Evolutionary conservation across 306 rosid genomes (phyloP).

Genomic region (Dalbergia cochinchinensis): DNA sequence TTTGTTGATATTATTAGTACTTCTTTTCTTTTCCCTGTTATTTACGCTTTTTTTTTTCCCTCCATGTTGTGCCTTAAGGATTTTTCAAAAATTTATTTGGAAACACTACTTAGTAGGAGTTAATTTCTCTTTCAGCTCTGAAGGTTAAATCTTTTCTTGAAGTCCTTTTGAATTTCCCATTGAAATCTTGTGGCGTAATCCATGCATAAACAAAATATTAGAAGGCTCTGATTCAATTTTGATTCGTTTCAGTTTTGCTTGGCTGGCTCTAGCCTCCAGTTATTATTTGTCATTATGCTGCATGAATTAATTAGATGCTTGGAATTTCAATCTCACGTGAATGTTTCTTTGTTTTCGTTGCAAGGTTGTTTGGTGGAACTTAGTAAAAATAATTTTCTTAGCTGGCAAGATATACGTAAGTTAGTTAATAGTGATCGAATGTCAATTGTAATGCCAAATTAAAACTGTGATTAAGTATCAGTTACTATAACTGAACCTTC

Average conservation of each 20-base stretch:
- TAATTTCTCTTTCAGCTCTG: slow-evolving; percentile 27
- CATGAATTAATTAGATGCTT: neutral
- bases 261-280: slow-evolving; percentile 8
- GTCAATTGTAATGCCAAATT: neutral
- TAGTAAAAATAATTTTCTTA: neutral
- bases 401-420: neutral
- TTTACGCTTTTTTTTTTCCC: no score
- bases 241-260: slow-evolving; percentile 31
- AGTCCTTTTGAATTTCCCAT: neutral
- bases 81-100: neutral
- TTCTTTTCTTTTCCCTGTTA: neutral
- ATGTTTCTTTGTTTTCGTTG: neutral
- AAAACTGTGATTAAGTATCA: neutral
- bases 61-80: neutral
- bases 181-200: slow-evolving; percentile 9
- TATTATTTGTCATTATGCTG: neutral
- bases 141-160: slow-evolving; percentile 16
- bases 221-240: slow-evolving; percentile 22
- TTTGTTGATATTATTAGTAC: neutral
- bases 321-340: slow-evolving; percentile 5
- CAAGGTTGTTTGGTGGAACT: neutral
- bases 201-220: neutral
- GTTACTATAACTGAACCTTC: neutral
- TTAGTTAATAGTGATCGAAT: neutral
- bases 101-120: neutral